Evolutionary conservation across 805 yeast genomes (phyloP).

Genomic region (Saturnispora sanitii): DNA sequence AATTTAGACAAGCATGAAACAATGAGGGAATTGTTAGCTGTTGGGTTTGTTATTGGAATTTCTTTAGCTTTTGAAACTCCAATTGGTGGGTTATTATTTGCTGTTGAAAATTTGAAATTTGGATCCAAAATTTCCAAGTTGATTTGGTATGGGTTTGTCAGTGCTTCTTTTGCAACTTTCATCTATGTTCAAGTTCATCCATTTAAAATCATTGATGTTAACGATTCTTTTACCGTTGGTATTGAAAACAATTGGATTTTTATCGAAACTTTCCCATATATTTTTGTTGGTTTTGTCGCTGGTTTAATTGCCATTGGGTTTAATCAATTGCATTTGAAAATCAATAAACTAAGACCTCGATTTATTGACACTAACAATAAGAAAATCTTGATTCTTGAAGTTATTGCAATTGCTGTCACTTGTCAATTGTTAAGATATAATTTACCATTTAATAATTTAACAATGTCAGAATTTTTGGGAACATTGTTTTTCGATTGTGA

Average conservation of each 20-base stretch:
- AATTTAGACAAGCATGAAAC: slow-evolving; percentile 40
- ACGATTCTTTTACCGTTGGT: slow-evolving; percentile 47
- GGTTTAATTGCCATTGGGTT: slow-evolving; percentile 55
- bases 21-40: slow-evolving; percentile 55
- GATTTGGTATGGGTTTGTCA: slow-evolving; percentile 78
- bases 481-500: slow-evolving; percentile 61
- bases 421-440: slow-evolving; percentile 53
- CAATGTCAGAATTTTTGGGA: slow-evolving; percentile 48
- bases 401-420: slow-evolving; percentile 30
- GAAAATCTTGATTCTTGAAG: slow-evolving; percentile 39
- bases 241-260: slow-evolving; percentile 65
- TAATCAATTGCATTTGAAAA: slow-evolving; percentile 36
- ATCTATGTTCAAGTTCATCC: slow-evolving; percentile 45
- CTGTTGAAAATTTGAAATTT: slow-evolving; percentile 56
- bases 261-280: slow-evolving; percentile 62
- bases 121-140: slow-evolving; percentile 53
- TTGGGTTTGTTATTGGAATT: slow-evolving; percentile 78
- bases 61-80: slow-evolving; percentile 83
- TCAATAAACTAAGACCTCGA: slow-evolving; percentile 28
- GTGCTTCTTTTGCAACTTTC: slow-evolving; percentile 65
- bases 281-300: slow-evolving; percentile 60
- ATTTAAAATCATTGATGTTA: slow-evolving; percentile 33
- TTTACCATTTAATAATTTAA: slow-evolving; percentile 33
- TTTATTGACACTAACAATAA: slow-evolving; percentile 20
- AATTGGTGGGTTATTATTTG: slow-evolving; percentile 77